Base-by-base conservation (phyloP, 164 flowering plant species). In the Stephania yunnanensis region DNA sequence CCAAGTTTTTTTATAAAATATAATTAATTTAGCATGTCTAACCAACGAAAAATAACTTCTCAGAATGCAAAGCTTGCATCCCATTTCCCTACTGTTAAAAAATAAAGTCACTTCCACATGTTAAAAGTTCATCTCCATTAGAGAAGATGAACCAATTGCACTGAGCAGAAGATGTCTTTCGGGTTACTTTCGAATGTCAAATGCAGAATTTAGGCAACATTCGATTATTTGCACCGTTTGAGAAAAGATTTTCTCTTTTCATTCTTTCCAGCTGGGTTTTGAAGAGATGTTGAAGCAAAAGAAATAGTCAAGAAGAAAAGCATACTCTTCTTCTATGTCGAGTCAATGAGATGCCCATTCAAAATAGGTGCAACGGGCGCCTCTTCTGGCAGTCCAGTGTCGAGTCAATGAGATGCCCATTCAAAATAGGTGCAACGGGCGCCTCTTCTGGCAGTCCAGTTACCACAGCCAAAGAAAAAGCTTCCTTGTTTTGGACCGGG, bases 401-500 rank as follows among this genome's bases (percentile, higher is more conserved):
- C 73, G 42, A 76, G 75, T 85, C 79, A 88, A 71, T 82, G 75
- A 77, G 89, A 78, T 29, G 89, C 92, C 97, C 98, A 91, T 78
- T 90, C 90, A 71, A 87, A 91, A 79, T 82, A 95, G 31, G 81
- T 81, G 85, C 99, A 95, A 10, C 70, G 83, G 30, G 97, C 87
- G 70, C 97, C 98, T 78, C 89, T 84, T 7, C 88, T 80, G 15
- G 88, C 83, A 68, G 91, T 87, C 95, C 94, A 92, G 74, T 93
- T 91, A 42, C 99, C 99, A 80, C 98, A 95, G 5, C 98, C 91
- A 75, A 91, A 93, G 91, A 92, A 93, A 78, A 83, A 74, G 81
- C 86, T 82, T 45, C 94, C 97, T 17, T 91, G 90, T 73, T 83
- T 89, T 4, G 92, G 92, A 12, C 99, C 97, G 5, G 98, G 95